Percentiles rank a stretch among this genome's conserved stretches.
phyloP scores from a whole-genome alignment of 2,329 filamentous ascomycete species.

The Didymella exigua region DNA sequence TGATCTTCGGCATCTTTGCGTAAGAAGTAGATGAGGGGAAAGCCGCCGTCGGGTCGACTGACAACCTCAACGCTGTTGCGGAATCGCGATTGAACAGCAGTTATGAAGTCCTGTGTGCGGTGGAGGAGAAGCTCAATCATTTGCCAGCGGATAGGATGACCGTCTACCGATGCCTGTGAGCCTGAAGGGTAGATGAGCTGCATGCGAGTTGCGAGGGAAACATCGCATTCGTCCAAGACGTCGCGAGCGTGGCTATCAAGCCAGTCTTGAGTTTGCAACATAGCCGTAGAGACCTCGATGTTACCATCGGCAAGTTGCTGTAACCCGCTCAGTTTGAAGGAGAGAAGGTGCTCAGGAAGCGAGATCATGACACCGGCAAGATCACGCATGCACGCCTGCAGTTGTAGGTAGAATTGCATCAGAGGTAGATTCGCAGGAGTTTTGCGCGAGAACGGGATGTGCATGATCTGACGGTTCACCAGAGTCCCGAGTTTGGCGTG shows the following conservation, averaged over 20 bases:
- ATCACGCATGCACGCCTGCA: conserved; percentile 52
- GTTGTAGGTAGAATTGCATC: conserved; percentile 41
- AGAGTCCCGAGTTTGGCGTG: conserved; percentile 62
- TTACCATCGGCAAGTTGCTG: conserved; percentile 61
- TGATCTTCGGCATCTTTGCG: conserved; percentile 45
- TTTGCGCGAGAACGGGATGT: conserved; percentile 64
- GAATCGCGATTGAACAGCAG: conserved; percentile 47
- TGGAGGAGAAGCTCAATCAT: conserved; percentile 45
- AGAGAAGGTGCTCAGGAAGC: conserved; percentile 68
- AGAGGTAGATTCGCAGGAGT: conserved; percentile 45
- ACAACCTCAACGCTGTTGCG: conserved; percentile 59
- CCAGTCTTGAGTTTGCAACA: conserved; percentile 60
- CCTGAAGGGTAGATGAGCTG: conserved; percentile 55
- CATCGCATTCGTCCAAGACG: conserved; percentile 66
- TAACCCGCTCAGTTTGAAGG: conserved; percentile 66
- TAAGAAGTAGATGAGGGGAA: conserved; percentile 64
- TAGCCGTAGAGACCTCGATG: conserved; percentile 49
- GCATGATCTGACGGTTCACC: conserved; percentile 58
- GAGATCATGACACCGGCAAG: conserved; percentile 62
- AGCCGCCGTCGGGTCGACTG: conserved; percentile 43
- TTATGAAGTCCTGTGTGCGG: conserved; percentile 33
- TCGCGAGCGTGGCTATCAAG: conserved; percentile 60
- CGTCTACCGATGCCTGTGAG: conserved; percentile 48
- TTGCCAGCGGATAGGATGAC: conserved; percentile 50
- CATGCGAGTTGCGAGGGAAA: conserved; percentile 50